Evolutionary conservation across 106 monocot genomes (phyloP), one percentile per base, ranked within the genome.

Genomic region (Apostasia shenzhenica): DNA sequence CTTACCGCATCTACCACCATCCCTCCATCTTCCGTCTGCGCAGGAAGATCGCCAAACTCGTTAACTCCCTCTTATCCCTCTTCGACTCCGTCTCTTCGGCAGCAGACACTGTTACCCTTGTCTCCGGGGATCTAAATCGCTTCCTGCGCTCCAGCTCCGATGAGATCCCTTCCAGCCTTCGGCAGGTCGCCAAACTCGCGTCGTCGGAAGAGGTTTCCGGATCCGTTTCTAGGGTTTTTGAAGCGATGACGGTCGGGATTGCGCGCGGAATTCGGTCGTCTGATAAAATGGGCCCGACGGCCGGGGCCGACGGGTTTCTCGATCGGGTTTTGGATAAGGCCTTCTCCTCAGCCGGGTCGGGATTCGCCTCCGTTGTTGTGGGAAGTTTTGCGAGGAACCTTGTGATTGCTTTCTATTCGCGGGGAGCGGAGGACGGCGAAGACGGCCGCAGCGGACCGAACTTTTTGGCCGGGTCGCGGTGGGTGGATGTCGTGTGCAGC

Each of bases 91-190:
- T 72, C 54, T 67, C 91, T 47, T 67, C 77, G 49, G 74, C 86
- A 3, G 76, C 84, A 5, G 84, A 85, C 3, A 63, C 85, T 44
- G 67, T 71, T 58, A 57, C 65, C 54, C 72, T 83, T 66, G 70
- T 87, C 73, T 77, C 87, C 13, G 55, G 73, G 59, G 94, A 90
- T 58, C 70, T 94, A 45, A 74, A 73, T 48, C 66, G 74, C 3
- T 94, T 87, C 69, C 84, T 94, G 14, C 66, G 67, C n/a, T 82
- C 85, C 73, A 78, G 78, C 14, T 80, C 86, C 41, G 82, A 87
- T 59, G 80, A 80, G 37, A 64, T 94, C 4, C 94, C 94, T 39
- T 14, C 72, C 10, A 82, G 78, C 51, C 37, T 94, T 41, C 68
- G 12, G 69, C 84, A 89, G 66, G 1, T 90, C 11, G 72, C 82